Conservation (phyloP, 148 eudicot genomes). For the Bassia scoparia region DNA sequence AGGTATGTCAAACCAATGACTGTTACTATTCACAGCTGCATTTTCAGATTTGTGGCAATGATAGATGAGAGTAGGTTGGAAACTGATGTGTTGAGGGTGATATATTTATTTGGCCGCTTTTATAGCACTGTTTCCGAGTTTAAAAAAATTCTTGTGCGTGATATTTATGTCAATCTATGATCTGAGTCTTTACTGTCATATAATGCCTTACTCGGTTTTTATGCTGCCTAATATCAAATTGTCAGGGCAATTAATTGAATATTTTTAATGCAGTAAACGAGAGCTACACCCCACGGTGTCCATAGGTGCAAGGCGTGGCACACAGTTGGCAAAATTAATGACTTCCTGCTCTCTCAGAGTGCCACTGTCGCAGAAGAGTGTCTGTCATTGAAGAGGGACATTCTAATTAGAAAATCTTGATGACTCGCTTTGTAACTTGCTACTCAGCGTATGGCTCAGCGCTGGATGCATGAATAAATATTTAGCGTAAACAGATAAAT, state of each 20-base stretch:
- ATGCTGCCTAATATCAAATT: not conserved
- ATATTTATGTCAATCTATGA: too few species aligned
- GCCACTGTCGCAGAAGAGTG: slow-evolving; percentile 78
- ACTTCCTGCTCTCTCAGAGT: slow-evolving; percentile 69
- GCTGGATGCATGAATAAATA: slow-evolving; percentile 39
- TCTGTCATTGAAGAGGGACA: slow-evolving; percentile 46
- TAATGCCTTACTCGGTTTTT: too few species aligned
- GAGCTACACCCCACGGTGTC: too few species aligned
- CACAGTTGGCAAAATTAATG: slow-evolving; percentile 59
- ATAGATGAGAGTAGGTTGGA: not conserved
- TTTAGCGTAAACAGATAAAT: slow-evolving; percentile 18
- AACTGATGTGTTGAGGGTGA: slow-evolving; percentile 9
- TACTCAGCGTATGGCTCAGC: slow-evolving; percentile 54
- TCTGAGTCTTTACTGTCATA: too few species aligned
- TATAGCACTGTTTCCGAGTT: too few species aligned
- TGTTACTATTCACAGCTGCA: not conserved
- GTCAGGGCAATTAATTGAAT: slow-evolving; percentile 68
- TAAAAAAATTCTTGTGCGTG: too few species aligned
- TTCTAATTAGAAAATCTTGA: slow-evolving; percentile 53
- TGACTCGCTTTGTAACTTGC: slow-evolving; percentile 76
- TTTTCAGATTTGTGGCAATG: not conserved
- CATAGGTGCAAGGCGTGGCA: slow-evolving; percentile 73
- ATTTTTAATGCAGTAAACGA: slow-evolving; percentile 75
- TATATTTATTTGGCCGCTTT: too few species aligned
- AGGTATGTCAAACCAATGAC: slow-evolving; percentile 42